These are phyloP conservation scores for Fagopyrum tataricum DNA, from an alignment of 148 eudicot genomes.

Conservation along the genomic window DNA sequence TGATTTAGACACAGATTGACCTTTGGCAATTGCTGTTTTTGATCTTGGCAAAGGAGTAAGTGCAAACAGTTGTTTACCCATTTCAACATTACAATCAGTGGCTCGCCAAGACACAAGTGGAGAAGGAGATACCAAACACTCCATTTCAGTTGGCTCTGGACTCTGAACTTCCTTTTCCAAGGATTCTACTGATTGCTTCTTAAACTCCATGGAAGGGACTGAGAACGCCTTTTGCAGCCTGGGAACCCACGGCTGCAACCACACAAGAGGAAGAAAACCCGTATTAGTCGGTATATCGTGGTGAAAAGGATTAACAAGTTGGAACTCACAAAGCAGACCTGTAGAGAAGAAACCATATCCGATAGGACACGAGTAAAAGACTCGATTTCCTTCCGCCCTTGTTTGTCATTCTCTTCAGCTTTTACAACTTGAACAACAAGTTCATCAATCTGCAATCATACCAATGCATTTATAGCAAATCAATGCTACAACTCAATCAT, in stretches of 20 bases:
- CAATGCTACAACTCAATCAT: neutral
- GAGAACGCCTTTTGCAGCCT: conserved; percentile 51
- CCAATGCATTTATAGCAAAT: neutral
- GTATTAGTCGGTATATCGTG: neutral
- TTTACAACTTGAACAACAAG: conserved; percentile 68
- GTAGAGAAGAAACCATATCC: conserved; percentile 53
- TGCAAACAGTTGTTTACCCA: conserved; percentile 70
- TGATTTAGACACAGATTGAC: conserved; percentile 32
- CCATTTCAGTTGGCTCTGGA: conserved; percentile 46
- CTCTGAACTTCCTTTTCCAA: conserved; percentile 27
- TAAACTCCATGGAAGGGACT: conserved; percentile 19
- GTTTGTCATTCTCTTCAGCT: conserved; percentile 24
- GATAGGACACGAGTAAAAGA: conserved; percentile 51
- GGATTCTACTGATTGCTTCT: conserved; percentile 23
- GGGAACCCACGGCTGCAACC: conserved; percentile 76
- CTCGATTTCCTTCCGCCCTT: conserved; percentile 42
- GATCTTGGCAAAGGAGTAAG: conserved; percentile 76
- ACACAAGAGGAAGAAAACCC: conserved; percentile 1
- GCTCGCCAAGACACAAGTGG: conserved; percentile 98
- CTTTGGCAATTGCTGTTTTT: conserved; percentile 33
- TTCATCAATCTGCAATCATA: conserved; percentile 65
- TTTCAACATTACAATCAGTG: conserved; percentile 39
- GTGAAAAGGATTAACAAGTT: neutral
- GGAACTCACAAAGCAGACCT: conserved; percentile 35
- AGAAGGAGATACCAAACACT: conserved; percentile 81